A percentile compares a stretch with the other conserved stretches of the same genome.
Conservation (phyloP, 352 stramenopile species). For the Pythium apleroticum region DNA sequence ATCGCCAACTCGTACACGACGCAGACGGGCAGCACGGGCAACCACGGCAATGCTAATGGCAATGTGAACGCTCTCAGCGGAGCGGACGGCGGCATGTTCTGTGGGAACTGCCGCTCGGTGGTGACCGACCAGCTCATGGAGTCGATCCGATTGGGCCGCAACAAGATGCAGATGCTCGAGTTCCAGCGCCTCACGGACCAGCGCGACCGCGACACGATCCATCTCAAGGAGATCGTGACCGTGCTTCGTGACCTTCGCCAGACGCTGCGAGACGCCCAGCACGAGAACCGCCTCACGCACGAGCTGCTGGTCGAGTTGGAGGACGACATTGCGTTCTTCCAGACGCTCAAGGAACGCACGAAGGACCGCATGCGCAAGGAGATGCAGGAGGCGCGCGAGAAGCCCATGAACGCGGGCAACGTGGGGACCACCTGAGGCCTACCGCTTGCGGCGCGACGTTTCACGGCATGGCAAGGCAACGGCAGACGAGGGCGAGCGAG, state of each 20-base stretch:
- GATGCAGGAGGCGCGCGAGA: slow-evolving; percentile 45
- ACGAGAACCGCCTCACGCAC: slow-evolving; percentile 45
- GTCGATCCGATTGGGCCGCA: slow-evolving; percentile 68
- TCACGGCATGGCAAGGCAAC: slow-evolving; percentile 4
- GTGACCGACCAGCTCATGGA: slow-evolving; percentile 77
- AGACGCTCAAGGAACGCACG: slow-evolving; percentile 58
- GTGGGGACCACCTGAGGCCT: slow-evolving; percentile 26
- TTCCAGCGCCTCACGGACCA: slow-evolving; percentile 50
- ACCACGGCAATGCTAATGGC: neutral
- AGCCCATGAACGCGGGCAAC: slow-evolving; percentile 29
- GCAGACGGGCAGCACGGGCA: slow-evolving; percentile 13
- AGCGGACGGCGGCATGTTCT: slow-evolving; percentile 32
- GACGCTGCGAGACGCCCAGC: slow-evolving; percentile 49
- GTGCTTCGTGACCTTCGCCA: slow-evolving; percentile 53
- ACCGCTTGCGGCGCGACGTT: slow-evolving; percentile 17
- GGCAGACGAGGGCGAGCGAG: slow-evolving; percentile 6
- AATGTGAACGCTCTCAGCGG: neutral
- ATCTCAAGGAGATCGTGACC: slow-evolving; percentile 61
- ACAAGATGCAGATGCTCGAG: slow-evolving; percentile 68
- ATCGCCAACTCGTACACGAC: slow-evolving; percentile 81
- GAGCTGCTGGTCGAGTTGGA: slow-evolving; percentile 60
- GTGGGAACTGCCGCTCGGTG: slow-evolving; percentile 56
- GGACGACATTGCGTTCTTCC: slow-evolving; percentile 77
- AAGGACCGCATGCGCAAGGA: slow-evolving; percentile 69
- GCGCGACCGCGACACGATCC: slow-evolving; percentile 60